These are phyloP conservation scores for Yarrowia bubula DNA, from an alignment of 805 yeast genomes.

Conservation along the genomic window DNA sequence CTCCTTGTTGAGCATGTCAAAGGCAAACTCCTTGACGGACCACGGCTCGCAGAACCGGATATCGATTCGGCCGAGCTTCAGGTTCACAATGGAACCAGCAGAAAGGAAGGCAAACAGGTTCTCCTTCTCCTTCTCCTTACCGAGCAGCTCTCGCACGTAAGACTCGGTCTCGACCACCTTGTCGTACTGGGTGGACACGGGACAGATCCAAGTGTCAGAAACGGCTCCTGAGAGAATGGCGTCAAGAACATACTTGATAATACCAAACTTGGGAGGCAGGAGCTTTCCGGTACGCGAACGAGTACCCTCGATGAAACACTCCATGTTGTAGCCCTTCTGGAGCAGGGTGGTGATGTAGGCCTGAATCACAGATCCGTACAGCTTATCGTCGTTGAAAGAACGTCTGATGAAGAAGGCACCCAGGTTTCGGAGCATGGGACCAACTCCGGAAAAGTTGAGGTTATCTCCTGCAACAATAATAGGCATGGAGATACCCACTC, in stretches of 20 bases:
- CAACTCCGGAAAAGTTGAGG: conserved; percentile 57
- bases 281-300: conserved; percentile 65
- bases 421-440: conserved; percentile 47
- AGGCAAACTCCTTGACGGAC: conserved; percentile 41
- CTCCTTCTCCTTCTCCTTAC: conserved; percentile 56
- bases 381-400: conserved; percentile 46
- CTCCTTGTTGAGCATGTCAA: conserved; percentile 36
- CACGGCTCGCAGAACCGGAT: conserved; percentile 45
- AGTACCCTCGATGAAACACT: conserved; percentile 66
- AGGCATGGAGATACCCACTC: conserved; percentile 55
- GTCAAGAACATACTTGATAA: conserved; percentile 52
- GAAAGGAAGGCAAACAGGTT: conserved; percentile 44
- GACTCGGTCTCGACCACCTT: conserved; percentile 55
- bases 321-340: conserved; percentile 50
- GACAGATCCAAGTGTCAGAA: conserved; percentile 48
- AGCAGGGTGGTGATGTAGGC: conserved; percentile 50
- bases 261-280: conserved; percentile 60
- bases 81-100: conserved; percentile 38
- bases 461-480: conserved; percentile 66
- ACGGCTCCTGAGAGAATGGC: conserved; percentile 46
- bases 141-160: conserved; percentile 55
- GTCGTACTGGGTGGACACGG: conserved; percentile 59
- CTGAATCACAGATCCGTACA: conserved; percentile 45
- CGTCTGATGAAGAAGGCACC: conserved; percentile 63
- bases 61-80: conserved; percentile 44